Conservation (phyloP, 768 basidiomycete species). For the Pleurotus salmoneostramineus region DNA sequence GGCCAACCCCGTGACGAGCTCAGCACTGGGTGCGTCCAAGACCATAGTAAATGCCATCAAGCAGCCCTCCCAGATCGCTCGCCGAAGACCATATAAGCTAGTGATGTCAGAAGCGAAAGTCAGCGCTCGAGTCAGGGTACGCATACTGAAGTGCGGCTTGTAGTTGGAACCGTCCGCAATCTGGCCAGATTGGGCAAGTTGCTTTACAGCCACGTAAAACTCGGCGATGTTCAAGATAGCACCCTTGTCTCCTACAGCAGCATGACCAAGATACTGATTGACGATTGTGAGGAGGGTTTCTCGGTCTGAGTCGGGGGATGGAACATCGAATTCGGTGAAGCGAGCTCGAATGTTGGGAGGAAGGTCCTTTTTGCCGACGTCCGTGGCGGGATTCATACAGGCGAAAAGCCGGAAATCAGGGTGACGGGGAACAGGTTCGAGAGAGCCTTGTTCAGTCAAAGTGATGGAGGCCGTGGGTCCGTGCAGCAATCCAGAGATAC, state of each 20-base stretch:
- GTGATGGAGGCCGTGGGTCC: conserved; percentile 87
- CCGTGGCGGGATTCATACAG: conserved; percentile 99
- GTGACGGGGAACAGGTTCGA: conserved; percentile 88
- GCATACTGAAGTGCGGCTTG: conserved; percentile 95
- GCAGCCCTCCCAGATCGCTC: conserved; percentile 94
- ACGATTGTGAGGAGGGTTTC: conserved; percentile 89
- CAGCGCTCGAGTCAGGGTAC: conserved; percentile 87
- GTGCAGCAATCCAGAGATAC: conserved; percentile 82
- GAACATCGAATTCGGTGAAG: conserved; percentile 95
- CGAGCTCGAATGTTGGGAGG: conserved; percentile 85
- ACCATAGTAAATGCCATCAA: conserved; percentile 98
- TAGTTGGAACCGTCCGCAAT: conserved; percentile 94
- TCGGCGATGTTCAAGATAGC: conserved; percentile 90
- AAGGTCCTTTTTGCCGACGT: conserved; percentile 97
- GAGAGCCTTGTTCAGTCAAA: conserved; percentile 86
- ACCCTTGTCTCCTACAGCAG: conserved; percentile 79
- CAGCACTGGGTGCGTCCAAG: conserved; percentile 69
- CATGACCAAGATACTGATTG: conserved; percentile 82
- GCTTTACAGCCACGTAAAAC: conserved; percentile 81
- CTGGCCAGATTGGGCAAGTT: conserved; percentile 63
- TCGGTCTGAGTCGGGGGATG: conserved; percentile 88
- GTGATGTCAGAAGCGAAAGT: conserved; percentile 87
- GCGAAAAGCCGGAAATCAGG: conserved; percentile 95
- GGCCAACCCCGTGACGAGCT: conserved; percentile 62
- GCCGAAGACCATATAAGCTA: conserved; percentile 69